Conservation (phyloP, 2,329 filamentous ascomycete genomes). For the Cercospora zeina region DNA sequence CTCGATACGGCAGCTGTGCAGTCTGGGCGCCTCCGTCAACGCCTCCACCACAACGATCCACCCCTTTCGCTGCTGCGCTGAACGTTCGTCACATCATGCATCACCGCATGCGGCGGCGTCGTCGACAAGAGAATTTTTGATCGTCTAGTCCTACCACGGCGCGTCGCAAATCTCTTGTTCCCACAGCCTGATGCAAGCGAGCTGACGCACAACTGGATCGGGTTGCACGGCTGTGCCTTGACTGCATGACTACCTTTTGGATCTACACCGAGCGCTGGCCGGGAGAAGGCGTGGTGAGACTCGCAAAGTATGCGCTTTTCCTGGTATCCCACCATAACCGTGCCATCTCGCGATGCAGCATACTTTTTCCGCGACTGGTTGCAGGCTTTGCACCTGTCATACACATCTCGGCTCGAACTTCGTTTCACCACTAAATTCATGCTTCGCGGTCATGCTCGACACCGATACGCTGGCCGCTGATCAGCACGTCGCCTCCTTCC, state of each 20-base stretch:
- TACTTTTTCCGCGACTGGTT: constrained; percentile 5
- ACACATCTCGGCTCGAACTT: constrained; percentile 13
- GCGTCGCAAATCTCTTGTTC: constrained; percentile 9
- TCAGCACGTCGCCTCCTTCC: background rate
- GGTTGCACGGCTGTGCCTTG: constrained; percentile 10
- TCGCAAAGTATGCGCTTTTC: constrained; percentile 7
- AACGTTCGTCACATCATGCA: constrained; percentile 8
- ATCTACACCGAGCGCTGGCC: constrained; percentile 12
- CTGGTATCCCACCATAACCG: constrained; percentile 4
- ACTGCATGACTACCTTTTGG: constrained; percentile 17
- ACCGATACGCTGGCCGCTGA: constrained; percentile 6
- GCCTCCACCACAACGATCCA: constrained; percentile 13
- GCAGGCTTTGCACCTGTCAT: constrained; percentile 13
- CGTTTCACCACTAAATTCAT: constrained; percentile 8
- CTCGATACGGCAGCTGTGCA: constrained; percentile 15
- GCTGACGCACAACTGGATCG: constrained; percentile 5
- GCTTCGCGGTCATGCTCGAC: constrained; percentile 12
- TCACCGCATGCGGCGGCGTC: constrained; percentile 7
- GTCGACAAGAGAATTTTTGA: constrained; percentile 4
- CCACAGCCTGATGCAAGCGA: constrained; percentile 13
- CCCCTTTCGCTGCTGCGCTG: constrained; percentile 7
- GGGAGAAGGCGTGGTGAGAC: constrained; percentile 12
- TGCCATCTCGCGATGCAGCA: constrained; percentile 4
- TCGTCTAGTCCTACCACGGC: constrained; percentile 12
- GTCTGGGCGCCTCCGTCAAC: constrained; percentile 11